Evolutionary conservation across 2,329 filamentous ascomycete genomes (phyloP), one percentile per base, ranked within the genome.

Genomic region (Claviceps sorghi): DNA sequence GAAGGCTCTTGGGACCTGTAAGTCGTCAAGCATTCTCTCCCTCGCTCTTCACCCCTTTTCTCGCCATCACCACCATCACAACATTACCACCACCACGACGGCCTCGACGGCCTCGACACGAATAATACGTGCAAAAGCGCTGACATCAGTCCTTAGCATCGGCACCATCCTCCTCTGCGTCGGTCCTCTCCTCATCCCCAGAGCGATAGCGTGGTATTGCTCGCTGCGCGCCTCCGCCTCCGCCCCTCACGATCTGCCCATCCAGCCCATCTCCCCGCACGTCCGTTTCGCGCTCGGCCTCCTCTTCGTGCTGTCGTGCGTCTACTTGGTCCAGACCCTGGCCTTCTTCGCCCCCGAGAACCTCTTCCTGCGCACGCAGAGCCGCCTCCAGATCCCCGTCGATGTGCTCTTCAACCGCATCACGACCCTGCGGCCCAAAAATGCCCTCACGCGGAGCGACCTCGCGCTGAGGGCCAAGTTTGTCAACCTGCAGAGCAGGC

Each of bases 401-500:
- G 86, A 91, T 62, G 83, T 94, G 36, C 76, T 97, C 55, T 93
- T 95, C 67, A 80, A 78, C 54, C 86, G 91, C 17, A 76, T 97
- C 10, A 68, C 75, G 4, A 66, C 74, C 2, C 62, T 83, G 1
- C 77, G 83, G 0, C 70, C 76, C 0, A 58, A 58, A 38, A 59
- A 60, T 42, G 58, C 59, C 10, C 72, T 87, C 2, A 83, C 79
- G 0, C 56, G 68, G 0, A 54, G 65, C 13, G 90, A 97, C 68
- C 72, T 79, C 49, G 68, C 75, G 26, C 75, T 97, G 10, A 77
- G 81, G 50, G 69, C 72, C 29, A 83, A 83, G 59, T 82, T 97
- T 62, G 77, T 80, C 58, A 83, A 78, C 55, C 70, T 83, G 51
- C 82, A 88, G 58, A 84, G 84, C 48, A 78, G 87, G 51, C 77